Base-by-base conservation (phyloP, 352 stramenopile genomes). In the Phytophthora parvispora region DNA sequence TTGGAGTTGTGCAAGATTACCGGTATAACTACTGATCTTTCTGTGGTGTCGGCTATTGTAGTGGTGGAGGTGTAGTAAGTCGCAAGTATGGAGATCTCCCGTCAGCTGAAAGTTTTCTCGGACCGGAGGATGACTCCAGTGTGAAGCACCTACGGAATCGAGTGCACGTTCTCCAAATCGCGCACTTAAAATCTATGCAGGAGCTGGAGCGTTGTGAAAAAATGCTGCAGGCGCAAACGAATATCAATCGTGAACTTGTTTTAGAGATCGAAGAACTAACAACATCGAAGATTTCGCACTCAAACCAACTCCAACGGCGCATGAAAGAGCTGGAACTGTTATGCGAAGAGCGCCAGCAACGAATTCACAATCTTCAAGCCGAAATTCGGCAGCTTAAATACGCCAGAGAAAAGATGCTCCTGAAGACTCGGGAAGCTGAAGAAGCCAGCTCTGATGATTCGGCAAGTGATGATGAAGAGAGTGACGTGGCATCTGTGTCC, bases 151-250 rank as follows among this genome's bases (percentile, higher is more conserved):
- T 95, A 20, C 75, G 81, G 38, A 90, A 93, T 60, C 84, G 87
- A 22, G 79, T 98, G 8, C 92, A 98, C 45, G 82, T 94, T 53
- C 77, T 98, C 16, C 92, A 98, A 58, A 80, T 98, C 16, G 83
- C 86, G 16, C 94, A 99, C 58, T 74, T 98, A 6, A 94, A 96
- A 48, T 78, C 94, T 9, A 93, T 93, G 58, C 91, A 97, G 55
- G 95, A 99, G 58, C 74, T 98, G 10, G 95, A 99, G 72, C 78
- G 95, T 2, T 92, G 92, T 42, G 95, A 99, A 60, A 92, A 96
- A 68, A 98, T 99, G 94, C 81, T 99, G 12, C 91, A 98, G 38
- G 92, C 93, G 3, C 95, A 99, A 71, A 97, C 89, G n/a, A 94
- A 88, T 45, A 99, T 99, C 71, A 99, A 99, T 64, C 80, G 89